Base-by-base conservation (phyloP, 148 eudicot species). In the Amaranthus palmeri region DNA sequence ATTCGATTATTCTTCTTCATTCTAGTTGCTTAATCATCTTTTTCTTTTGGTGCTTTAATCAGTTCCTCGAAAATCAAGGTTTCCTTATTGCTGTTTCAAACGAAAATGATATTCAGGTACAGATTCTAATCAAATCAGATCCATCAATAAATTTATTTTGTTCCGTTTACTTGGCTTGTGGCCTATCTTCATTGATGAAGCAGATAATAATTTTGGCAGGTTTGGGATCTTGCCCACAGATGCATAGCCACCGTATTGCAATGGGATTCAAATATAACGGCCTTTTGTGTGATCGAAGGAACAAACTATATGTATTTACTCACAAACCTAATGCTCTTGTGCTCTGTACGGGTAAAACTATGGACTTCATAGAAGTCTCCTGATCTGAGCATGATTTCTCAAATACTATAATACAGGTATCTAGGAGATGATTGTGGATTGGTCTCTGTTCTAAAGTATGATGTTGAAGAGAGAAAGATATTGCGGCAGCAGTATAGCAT, bases 21-120 rank as follows among this genome's bases (percentile, higher is more conserved):
- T 78, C 53, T 72, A n/a, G 48, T 72, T 63, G 49, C 71, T 49
- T 45, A 56, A 43, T 8, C 47, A 18, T 10, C 52, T 47, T 61
- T 50, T 69, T n/a, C n/a, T n/a, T 70, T 67, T 75, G 50, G 10
- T 68, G 54, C 13, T 50, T 70, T 69, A 60, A 51, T 45, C 90
- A 95, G 99, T 95, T 95, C 75, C 82, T 95, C 76, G 85, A 91
- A 76, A 95, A 95, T 80, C 99, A 88, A 88, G 99, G 97, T 72
- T 85, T 88, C 76, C 86, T 95, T 15, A 84, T 78, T 76, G 84
- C 88, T 51, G 79, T 95, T 79, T 88, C 99, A 70, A 90, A 82
- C 76, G 96, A 91, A 77, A 88, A 95, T 78, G 92, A 89, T 72
- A 76, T 95, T 73, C 91, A 88, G 99, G 99, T 95, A 85, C 45